Evolutionary conservation across 2,329 filamentous ascomycete species (phyloP).

Genomic region (Calonectria pseudoreteaudii): DNA sequence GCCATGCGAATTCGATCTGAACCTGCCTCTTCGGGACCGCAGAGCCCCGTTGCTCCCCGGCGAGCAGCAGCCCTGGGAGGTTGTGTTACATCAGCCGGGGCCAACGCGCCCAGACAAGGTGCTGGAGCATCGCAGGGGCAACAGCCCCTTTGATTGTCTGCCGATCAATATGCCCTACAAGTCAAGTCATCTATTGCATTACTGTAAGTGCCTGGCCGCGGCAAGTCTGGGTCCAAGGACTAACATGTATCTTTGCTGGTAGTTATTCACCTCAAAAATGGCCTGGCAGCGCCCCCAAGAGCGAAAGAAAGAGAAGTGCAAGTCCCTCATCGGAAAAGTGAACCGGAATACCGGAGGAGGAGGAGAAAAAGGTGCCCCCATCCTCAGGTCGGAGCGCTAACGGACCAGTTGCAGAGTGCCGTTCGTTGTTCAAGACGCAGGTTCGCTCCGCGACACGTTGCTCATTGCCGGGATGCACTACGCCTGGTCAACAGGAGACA

Average conservation of each 20-base stretch:
- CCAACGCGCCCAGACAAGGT: not conserved
- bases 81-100: not conserved
- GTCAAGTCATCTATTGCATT: constrained; percentile 35
- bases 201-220: constrained; percentile 31
- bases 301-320: constrained; percentile 21
- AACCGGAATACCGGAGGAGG: not conserved
- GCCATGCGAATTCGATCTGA: constrained; percentile 29
- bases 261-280: not conserved
- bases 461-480: constrained; percentile 34
- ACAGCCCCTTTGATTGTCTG: constrained; percentile 32
- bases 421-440: constrained; percentile 29
- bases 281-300: not conserved
- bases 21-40: constrained; percentile 35
- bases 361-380: too few species aligned
- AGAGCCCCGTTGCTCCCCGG: constrained; percentile 30
- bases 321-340: not conserved
- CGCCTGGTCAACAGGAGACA: constrained; percentile 32
- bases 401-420: constrained; percentile 15
- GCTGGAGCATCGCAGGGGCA: constrained; percentile 10
- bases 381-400: not conserved
- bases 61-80: constrained; percentile 35
- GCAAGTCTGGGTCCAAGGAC: not conserved
- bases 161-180: constrained; percentile 35
- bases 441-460: constrained; percentile 31
- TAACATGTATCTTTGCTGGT: not conserved